Conservation (phyloP, 495 filamentous ascomycete species). For the Tuber aestivum region DNA sequence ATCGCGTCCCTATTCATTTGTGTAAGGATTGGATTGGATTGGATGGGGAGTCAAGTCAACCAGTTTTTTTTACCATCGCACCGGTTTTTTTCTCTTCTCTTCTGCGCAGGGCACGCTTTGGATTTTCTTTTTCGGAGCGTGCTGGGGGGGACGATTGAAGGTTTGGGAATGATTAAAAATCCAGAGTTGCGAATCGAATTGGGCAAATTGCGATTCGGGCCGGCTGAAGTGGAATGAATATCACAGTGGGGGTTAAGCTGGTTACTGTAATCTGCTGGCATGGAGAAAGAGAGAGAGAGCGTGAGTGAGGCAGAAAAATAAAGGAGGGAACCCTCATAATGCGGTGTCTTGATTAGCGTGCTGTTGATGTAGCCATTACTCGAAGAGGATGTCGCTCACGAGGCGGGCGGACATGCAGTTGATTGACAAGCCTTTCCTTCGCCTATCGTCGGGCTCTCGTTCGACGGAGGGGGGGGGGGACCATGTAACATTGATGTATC, state of each 20-base stretch:
- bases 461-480: no score
- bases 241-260: neutral
- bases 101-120: conserved; percentile 2
- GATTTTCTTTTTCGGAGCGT: neutral
- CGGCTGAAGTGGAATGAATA: neutral
- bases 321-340: neutral
- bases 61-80: conserved; percentile 3
- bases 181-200: neutral
- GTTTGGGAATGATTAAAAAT: conserved; percentile 6
- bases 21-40: neutral
- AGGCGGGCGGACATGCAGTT: conserved; percentile 10
- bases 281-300: neutral
- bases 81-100: conserved; percentile 21
- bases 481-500: neutral
- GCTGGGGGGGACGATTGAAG: neutral
- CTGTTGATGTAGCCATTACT: no score
- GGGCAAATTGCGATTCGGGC: neutral
- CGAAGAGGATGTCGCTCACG: neutral
- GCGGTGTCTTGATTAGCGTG: conserved; percentile 7
- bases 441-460: conserved; percentile 17
- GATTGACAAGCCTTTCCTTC: conserved; percentile 22
- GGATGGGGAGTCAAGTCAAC: neutral
- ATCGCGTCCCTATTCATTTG: neutral
- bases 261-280: neutral
- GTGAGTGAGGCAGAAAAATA: neutral